These are phyloP conservation scores for Kodamaea sp. DNA, from an alignment of 1,139 yeast genomes.

Conservation along the genomic window DNA sequence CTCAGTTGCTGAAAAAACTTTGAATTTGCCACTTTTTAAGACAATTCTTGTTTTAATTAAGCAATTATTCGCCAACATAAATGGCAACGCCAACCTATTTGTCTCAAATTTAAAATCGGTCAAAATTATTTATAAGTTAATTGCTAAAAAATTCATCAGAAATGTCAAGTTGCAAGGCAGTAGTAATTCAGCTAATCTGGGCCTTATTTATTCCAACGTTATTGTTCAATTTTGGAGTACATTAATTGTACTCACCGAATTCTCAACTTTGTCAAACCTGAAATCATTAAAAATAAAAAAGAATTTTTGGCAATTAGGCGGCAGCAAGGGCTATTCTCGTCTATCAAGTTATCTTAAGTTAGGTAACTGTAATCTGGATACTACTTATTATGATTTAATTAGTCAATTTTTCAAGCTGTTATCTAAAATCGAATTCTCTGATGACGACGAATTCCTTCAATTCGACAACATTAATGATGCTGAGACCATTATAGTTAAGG, in stretches of 20 bases:
- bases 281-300: conserved; percentile 29
- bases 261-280: conserved; percentile 12
- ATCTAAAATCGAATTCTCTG: conserved; percentile 9
- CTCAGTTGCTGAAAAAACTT: conserved; percentile 21
- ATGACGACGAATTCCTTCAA: conserved; percentile 17
- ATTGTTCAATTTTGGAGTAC: conserved; percentile 50
- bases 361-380: conserved; percentile 53
- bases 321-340: conserved; percentile 36
- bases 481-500: conserved; percentile 14
- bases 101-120: conserved; percentile 16
- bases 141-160: conserved; percentile 50
- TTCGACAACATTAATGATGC: conserved; percentile 20
- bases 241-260: conserved; percentile 38
- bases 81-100: conserved; percentile 10
- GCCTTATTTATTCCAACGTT: conserved; percentile 40
- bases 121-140: conserved; percentile 37
- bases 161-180: conserved; percentile 41
- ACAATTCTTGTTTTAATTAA: conserved; percentile 36
- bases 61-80: conserved; percentile 15
- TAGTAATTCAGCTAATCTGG: conserved; percentile 23
- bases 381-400: conserved; percentile 41
- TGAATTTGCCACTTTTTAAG: conserved; percentile 48
- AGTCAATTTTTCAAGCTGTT: conserved; percentile 21
- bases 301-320: conserved; percentile 53
- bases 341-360: conserved; percentile 44